Evolutionary conservation across 2,329 filamentous ascomycete species (phyloP), one percentile per base, ranked within the genome.

Genomic region (Saccharata proteae): DNA sequence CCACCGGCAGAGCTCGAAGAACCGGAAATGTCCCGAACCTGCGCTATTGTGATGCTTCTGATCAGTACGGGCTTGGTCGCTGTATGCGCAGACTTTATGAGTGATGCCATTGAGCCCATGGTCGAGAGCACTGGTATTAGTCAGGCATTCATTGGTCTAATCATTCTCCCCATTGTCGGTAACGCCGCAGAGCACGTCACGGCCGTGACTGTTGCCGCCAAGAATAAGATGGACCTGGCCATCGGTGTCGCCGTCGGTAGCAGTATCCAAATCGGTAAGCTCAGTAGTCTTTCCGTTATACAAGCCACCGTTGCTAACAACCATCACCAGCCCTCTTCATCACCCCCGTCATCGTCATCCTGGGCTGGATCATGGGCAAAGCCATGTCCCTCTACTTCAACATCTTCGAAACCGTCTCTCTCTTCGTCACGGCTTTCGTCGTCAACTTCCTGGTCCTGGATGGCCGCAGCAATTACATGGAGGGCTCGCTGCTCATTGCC

Each of bases 361-460:
- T 86, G 20, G 80, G 80, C 33, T 88, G 81, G 81, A 75, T 74
- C 40, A 74, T 85, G 67, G 69, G 70, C 39, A 74, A 77, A 38
- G 65, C 74, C 1, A 88, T 88, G 69, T 67, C 63, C 25, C 49
- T 74, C 8, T 73, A 72, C 54, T 74, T 74, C 46, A 72, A 70
- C 36, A 55, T 73, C 12, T 74, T 74, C 40, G 69, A 74, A 49
- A 74, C 69, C 2, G 59, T 85, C 14, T 77, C 80, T 23, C 61
- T 93, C 23, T 92, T 93, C 43, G 80, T 90, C 9, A 76, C 82
- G 2, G 81, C 83, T 0, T 71, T 93, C 24, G 67, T 93, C 19
- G 80, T 86, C 36, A 93, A 92, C 51, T 93, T 92, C 50, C 58
- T 93, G 25, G 83, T 92, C 29, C 67, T 77, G 13, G 83, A 92